A percentile compares a stretch with the other conserved stretches of the same genome.
phyloP scores from a whole-genome alignment of 73 alveolate species.

The Halteria grandinella region DNA sequence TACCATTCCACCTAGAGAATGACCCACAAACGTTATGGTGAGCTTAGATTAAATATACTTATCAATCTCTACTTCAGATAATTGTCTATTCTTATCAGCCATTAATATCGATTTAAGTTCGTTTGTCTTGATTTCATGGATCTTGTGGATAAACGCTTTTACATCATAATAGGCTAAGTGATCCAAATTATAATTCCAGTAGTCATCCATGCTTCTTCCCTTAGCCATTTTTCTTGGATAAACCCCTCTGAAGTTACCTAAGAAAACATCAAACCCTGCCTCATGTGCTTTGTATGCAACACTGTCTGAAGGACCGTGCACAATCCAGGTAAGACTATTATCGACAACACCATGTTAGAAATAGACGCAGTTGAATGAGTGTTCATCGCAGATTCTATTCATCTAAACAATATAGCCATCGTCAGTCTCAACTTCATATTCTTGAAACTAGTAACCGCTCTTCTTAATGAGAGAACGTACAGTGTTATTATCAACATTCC shows the following conservation, averaged over 20 bases:
- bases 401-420: slow-evolving; percentile 50
- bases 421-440: slow-evolving; percentile 56
- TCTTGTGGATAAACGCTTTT: slow-evolving; percentile 41
- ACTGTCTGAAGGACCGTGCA: slow-evolving; percentile 52
- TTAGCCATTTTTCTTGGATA: slow-evolving; percentile 50
- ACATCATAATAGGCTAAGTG: slow-evolving; percentile 35
- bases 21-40: slow-evolving; percentile 34
- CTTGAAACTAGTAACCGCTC: slow-evolving; percentile 18
- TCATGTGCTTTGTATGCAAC: slow-evolving; percentile 44
- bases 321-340: slow-evolving; percentile 52
- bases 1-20: slow-evolving; percentile 53
- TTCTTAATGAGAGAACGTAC: slow-evolving; percentile 12
- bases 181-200: slow-evolving; percentile 52
- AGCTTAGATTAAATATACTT: slow-evolving; percentile 20
- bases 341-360: slow-evolving; percentile 56
- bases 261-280: slow-evolving; percentile 50
- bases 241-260: slow-evolving; percentile 60
- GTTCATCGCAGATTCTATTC: slow-evolving; percentile 30
- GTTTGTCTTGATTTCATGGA: background rate
- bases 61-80: slow-evolving; percentile 16
- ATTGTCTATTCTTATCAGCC: background rate
- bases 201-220: slow-evolving; percentile 11
- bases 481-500: slow-evolving; percentile 30
- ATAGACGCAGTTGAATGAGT: slow-evolving; percentile 36
- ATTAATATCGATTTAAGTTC: slow-evolving; percentile 1